A percentile compares a stretch with the other conserved stretches of the same genome.
Evolutionary conservation across 2,329 filamentous ascomycete genomes (phyloP).

Genomic region (Exophiala sideris): DNA sequence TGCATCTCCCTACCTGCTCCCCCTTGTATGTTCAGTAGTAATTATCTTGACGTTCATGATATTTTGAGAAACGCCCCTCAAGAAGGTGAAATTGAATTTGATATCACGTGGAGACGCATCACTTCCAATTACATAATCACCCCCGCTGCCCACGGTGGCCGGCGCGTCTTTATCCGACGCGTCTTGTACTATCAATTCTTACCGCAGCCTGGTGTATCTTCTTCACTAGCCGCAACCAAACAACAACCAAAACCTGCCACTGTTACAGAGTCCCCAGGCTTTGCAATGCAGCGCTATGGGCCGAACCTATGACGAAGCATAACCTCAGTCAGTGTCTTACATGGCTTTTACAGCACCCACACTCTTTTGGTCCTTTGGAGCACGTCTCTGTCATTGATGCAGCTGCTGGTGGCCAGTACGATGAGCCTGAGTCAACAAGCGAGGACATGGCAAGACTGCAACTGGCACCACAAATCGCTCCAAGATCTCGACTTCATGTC

Average conservation of each 20-base stretch:
- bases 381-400: slow-evolving; percentile 19
- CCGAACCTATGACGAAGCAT: slow-evolving; percentile 47
- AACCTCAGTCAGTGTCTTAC: slow-evolving; percentile 45
- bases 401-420: slow-evolving; percentile 5
- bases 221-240: too few species aligned
- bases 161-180: slow-evolving; percentile 6
- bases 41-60: slow-evolving; percentile 30
- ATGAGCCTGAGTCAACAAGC: slow-evolving; percentile 12
- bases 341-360: slow-evolving; percentile 44
- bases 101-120: slow-evolving; percentile 1
- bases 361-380: slow-evolving; percentile 29
- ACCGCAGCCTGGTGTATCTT: not conserved
- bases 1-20: too few species aligned
- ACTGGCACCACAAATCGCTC: slow-evolving; percentile 39
- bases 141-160: slow-evolving; percentile 13
- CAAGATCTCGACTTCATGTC: slow-evolving; percentile 39
- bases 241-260: not conserved
- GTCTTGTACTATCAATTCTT: not conserved
- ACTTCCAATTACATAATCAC: not conserved
- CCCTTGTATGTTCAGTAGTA: not conserved
- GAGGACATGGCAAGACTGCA: slow-evolving; percentile 45
- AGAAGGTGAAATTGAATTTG: not conserved
- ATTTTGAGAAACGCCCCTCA: not conserved
- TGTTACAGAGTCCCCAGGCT: not conserved
- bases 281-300: slow-evolving; percentile 14